Conservation (phyloP, 2,329 filamentous ascomycete species). For the Aspergillus neoniger region DNA sequence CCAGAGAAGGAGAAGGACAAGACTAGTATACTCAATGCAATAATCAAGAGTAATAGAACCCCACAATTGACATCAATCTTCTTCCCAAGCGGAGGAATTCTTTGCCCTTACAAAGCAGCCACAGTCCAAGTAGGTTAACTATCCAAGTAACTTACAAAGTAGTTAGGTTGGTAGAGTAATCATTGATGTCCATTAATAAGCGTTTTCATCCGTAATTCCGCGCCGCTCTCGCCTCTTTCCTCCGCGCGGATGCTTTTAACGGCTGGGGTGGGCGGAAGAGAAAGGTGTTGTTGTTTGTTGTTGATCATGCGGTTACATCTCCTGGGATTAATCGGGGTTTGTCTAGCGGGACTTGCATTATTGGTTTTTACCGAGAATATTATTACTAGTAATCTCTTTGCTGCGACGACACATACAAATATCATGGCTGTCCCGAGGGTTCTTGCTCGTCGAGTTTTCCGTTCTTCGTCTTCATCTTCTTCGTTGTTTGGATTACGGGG, state of each 20-base stretch:
- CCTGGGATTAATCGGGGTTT: neutral
- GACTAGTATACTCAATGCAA: too few species aligned
- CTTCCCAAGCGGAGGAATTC: neutral
- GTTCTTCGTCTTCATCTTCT: neutral
- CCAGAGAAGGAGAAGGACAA: too few species aligned
- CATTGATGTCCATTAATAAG: neutral
- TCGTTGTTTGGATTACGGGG: too few species aligned
- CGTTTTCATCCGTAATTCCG: constrained; percentile 3
- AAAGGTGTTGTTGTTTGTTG: neutral
- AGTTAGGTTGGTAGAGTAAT: too few species aligned
- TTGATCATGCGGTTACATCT: neutral
- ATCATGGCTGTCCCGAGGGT: neutral
- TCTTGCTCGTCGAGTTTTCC: neutral
- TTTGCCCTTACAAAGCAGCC: neutral
- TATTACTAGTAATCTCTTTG: neutral
- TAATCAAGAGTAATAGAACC: too few species aligned
- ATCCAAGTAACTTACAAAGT: too few species aligned
- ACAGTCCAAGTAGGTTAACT: too few species aligned
- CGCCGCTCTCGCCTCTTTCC: neutral
- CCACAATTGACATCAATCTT: neutral
- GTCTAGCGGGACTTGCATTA: neutral
- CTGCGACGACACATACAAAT: neutral
- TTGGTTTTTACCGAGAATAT: neutral
- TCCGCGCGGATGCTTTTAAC: too few species aligned
- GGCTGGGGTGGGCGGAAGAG: neutral